Base-by-base conservation (phyloP, 2,329 filamentous ascomycete species). In the Aspergillus chevalieri region DNA sequence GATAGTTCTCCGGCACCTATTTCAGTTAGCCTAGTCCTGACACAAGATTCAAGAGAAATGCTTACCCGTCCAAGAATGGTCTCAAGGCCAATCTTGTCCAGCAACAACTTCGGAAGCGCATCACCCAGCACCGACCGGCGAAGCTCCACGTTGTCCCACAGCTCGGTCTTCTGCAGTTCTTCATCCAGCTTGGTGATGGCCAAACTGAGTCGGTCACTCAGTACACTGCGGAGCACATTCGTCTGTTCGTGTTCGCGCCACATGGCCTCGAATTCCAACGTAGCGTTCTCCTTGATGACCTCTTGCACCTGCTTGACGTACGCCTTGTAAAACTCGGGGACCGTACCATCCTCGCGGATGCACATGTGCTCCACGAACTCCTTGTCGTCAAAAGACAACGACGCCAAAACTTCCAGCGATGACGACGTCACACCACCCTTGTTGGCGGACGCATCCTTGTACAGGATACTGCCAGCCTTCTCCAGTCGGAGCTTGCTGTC, bases 401-500 rank as follows among this genome's bases (percentile, higher is more conserved):
- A 93, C 6, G 93, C 93, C 21, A 98, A 82, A 5, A 98, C 93
- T 65, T 98, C 93, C 28, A 97, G 84, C 1, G 93, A 97, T 0
- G 93, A 97, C 1, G 90, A 96, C 0, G 93, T 98, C 43, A 98
- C 93, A 68, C 93, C 93, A 57, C 93, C 93, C 79, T 98, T 98
- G 81, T 98, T 98, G 49, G 92, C 91, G 34, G 89, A 95, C 4
- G 93, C 93, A 70, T 98, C 93, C 76, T 98, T 98, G 84, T 90
- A 96, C 38, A 98, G 74, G 61, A 97, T 83, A 65, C 89, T 94
- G 52, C 93, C 93, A n/a, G 92, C 91, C 61, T 89, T 86, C 74
- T 98, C 93, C 12, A 98, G 83, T 21, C 90, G 87, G 48, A 97
- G 80, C 77, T 97, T 97, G 61, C 92, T 92, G 63, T 98, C 93